Base-by-base conservation (phyloP, 345 rosid genomes). In the Cardamine chenopodiifolia region DNA sequence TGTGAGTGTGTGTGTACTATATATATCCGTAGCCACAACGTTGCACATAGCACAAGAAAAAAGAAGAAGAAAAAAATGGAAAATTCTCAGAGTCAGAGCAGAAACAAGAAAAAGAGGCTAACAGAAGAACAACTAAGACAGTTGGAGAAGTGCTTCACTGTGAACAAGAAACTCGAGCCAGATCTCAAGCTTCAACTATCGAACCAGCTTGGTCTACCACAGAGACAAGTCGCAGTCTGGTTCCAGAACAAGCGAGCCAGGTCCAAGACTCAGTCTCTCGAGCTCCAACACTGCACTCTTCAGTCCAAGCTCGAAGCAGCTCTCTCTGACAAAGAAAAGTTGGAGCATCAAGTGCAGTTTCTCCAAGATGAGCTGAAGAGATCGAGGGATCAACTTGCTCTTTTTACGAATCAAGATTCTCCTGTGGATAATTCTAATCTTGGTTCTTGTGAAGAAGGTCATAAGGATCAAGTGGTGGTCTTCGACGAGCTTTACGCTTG, bases 201-300 rank as follows among this genome's bases (percentile, higher is more conserved):
- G 0, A 84, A 58, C 58, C 88, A 84, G 74, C 86, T 94, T 0
- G 84, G 87, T 1, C 84, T 94, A 47, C 93, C 96, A 8, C 85
- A 93, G 3, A 78, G 95, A 67, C 98, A 88, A 79, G 89, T 94
- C 0, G 91, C 98, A 10, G 83, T 94, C 54, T 94, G 98, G 98
- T 94, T 89, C 77, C 98, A 94, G 69, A 91, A 91, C 93, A 87
- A 86, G 85, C 85, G 97, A 28, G 98, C 97, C 2, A 77, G 97
- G 81, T 94, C 91, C 89, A 87, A 79, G 85, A 86, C 98, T 12
- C 95, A 86, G 64, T 84, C 81, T 80, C 79, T 94, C 2, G 98
- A 91, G 77, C 81, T 84, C 25, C 91, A 91, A 59, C 81, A 78
- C 66, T 79, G 66, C 52, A 74, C 83, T 13, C 85, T 88, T 22